phyloP scores from a whole-genome alignment of 345 rosid genomes.

The Conringia planisiliqua region DNA sequence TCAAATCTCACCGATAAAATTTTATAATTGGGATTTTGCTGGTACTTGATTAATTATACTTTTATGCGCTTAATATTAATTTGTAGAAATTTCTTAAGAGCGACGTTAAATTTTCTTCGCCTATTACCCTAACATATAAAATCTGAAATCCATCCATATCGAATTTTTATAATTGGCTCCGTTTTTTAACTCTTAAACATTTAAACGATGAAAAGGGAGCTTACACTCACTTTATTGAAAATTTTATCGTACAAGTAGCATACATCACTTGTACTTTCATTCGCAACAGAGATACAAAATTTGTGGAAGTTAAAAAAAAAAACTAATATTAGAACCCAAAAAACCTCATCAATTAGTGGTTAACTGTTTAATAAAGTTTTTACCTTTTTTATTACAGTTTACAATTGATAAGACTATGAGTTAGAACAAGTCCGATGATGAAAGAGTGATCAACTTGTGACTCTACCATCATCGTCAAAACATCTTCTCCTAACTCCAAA shows the following conservation, averaged over 20 bases:
- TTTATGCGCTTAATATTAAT: background rate
- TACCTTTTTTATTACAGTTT: constrained; percentile 15
- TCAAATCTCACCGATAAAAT: background rate
- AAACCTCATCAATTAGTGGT: background rate
- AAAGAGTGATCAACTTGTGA: constrained; percentile 54
- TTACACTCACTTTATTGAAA: constrained; percentile 14
- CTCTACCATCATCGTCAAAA: constrained; percentile 51
- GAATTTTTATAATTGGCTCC: background rate
- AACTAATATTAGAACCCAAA: background rate
- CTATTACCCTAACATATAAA: no score
- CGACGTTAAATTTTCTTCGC: background rate
- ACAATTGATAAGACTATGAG: constrained; percentile 41
- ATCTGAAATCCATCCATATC: background rate
- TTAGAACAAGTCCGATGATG: constrained; percentile 45
- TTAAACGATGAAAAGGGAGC: background rate
- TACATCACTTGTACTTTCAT: background rate
- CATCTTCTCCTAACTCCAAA: constrained; percentile 53
- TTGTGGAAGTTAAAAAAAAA: background rate
- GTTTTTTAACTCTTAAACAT: background rate
- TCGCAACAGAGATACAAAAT: background rate
- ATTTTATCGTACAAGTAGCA: constrained; percentile 1
- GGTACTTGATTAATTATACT: background rate
- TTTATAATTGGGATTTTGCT: background rate
- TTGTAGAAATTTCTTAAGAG: background rate
- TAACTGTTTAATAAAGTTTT: background rate